phyloP scores from a whole-genome alignment of 2,329 filamentous ascomycete genomes.

The Cadophora luteo-olivacea region DNA sequence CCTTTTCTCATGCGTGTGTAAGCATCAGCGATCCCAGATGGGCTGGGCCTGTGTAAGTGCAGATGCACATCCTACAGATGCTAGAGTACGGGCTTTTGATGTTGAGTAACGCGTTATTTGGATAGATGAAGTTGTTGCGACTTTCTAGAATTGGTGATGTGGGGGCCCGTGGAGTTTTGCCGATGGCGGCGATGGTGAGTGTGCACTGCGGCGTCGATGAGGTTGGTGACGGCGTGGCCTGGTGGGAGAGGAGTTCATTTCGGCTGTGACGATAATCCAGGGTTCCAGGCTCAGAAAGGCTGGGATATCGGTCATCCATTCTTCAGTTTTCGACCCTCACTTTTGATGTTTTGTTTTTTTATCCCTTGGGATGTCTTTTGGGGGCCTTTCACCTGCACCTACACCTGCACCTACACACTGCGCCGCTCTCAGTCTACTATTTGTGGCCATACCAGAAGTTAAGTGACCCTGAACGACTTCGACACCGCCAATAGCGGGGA shows the following conservation, averaged over 20 bases:
- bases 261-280: no score
- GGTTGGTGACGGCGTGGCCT: not conserved
- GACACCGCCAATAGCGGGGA: not conserved
- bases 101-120: not conserved
- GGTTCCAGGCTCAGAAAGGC: not conserved
- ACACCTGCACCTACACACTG: no score
- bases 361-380: no score
- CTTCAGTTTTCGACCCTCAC: no score
- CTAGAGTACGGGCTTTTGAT: constrained; percentile 12
- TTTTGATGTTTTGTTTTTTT: no score
- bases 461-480: no score
- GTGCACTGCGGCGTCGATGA: not conserved
- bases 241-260: not conserved
- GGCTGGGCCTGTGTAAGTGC: not conserved
- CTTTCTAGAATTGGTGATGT: not conserved
- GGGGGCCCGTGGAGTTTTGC: not conserved
- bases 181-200: not conserved
- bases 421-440: no score
- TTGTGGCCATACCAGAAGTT: no score
- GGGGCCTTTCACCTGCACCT: no score
- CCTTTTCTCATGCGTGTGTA: constrained; percentile 14
- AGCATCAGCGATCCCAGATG: not conserved
- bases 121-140: not conserved
- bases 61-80: not conserved
- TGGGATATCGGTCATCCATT: not conserved